Percentiles rank a stretch among this genome's conserved stretches.
Evolutionary conservation across 352 stramenopile genomes (phyloP).

Genomic region (Phytophthora pini): DNA sequence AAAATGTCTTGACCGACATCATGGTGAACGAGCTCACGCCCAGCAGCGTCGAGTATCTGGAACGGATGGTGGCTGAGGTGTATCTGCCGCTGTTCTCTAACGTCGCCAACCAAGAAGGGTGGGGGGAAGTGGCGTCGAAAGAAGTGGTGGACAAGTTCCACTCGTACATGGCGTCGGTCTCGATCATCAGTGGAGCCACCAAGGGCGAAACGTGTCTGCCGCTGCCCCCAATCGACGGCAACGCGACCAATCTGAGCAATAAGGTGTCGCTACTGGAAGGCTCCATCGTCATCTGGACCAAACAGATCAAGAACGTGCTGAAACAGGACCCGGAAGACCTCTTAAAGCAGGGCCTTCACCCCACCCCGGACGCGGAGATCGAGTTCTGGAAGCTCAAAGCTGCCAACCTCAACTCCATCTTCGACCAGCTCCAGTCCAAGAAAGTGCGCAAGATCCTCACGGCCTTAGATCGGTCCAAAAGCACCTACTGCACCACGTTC

Average conservation of each 20-base stretch:
- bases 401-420: slow-evolving; percentile 95
- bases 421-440: slow-evolving; percentile 94
- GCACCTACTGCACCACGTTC: slow-evolving; percentile 97
- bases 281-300: slow-evolving; percentile 99
- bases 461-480: slow-evolving; percentile 95
- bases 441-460: slow-evolving; percentile 95
- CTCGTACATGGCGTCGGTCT: slow-evolving; percentile 95
- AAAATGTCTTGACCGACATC: slow-evolving; percentile 90
- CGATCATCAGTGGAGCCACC: slow-evolving; percentile 97
- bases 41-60: slow-evolving; percentile 95
- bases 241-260: slow-evolving; percentile 85
- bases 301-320: slow-evolving; percentile 99
- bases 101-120: slow-evolving; percentile 94
- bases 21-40: slow-evolving; percentile 87
- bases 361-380: slow-evolving; percentile 97
- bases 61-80: slow-evolving; percentile 94
- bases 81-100: slow-evolving; percentile 97
- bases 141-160: slow-evolving; percentile 98
- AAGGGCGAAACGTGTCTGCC: slow-evolving; percentile 98
- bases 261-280: slow-evolving; percentile 97
- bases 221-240: slow-evolving; percentile 91
- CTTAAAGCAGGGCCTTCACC: slow-evolving; percentile 96
- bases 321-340: slow-evolving; percentile 97
- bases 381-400: slow-evolving; percentile 98
- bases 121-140: slow-evolving; percentile 96